A percentile compares a stretch with the other conserved stretches of the same genome.
These are phyloP conservation scores for Telopea speciosissima DNA, from an alignment of 177 flowering plant genomes.

Conservation along the genomic window DNA sequence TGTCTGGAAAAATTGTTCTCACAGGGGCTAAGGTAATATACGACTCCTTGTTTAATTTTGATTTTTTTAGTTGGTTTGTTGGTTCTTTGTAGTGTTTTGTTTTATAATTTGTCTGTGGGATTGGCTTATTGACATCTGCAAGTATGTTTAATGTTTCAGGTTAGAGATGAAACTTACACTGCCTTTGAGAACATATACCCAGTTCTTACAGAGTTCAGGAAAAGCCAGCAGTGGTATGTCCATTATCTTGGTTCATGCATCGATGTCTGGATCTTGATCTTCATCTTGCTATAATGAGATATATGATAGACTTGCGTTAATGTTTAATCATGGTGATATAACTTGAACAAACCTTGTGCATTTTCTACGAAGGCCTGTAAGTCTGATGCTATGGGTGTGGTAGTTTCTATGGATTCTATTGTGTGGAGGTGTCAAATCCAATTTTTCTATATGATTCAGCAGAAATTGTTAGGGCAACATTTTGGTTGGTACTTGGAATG, in stretches of 20 bases:
- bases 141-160: slow-evolving; percentile 15
- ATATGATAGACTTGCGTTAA: too few species aligned
- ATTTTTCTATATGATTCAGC: too few species aligned
- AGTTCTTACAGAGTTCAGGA: slow-evolving; percentile 36
- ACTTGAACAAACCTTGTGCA: too few species aligned
- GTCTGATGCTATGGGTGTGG: too few species aligned
- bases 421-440: too few species aligned
- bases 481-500: too few species aligned
- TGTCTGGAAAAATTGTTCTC: slow-evolving; percentile 10
- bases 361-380: too few species aligned
- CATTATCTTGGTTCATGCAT: background rate
- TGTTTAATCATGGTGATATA: too few species aligned
- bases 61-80: background rate
- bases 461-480: too few species aligned
- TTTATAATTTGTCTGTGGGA: background rate
- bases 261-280: background rate
- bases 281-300: background rate
- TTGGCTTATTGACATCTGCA: background rate
- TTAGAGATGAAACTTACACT: slow-evolving; percentile 34
- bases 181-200: slow-evolving; percentile 40
- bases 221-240: slow-evolving; percentile 29
- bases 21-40: slow-evolving; percentile 9
- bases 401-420: too few species aligned
- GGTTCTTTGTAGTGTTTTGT: background rate
- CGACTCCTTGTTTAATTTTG: background rate